Conservation (phyloP, 2,329 filamentous ascomycete genomes). For the Fusarium luffae region DNA sequence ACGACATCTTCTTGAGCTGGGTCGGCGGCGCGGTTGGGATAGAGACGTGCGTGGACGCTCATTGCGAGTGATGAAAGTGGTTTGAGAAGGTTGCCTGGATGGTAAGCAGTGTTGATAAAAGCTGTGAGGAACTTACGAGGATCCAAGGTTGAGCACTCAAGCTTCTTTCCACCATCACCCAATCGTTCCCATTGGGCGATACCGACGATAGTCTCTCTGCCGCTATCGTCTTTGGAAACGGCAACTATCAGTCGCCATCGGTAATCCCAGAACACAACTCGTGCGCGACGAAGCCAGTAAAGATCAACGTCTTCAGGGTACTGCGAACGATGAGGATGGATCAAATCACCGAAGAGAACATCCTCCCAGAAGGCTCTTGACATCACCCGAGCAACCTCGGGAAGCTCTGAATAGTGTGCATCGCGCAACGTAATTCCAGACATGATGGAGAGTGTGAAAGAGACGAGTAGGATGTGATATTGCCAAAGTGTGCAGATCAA, state of each 20-base stretch:
- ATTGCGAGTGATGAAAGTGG: conserved; percentile 30
- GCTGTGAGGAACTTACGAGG: too few relatives aligned
- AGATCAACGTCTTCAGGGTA: conserved; percentile 47
- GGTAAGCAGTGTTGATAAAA: too few relatives aligned
- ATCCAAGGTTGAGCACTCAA: conserved; percentile 26
- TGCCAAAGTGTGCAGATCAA: not conserved
- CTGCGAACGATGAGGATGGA: conserved; percentile 51
- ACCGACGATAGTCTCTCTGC: conserved; percentile 21
- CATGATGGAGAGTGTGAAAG: not conserved
- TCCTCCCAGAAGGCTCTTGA: conserved; percentile 51
- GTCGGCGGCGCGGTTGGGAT: conserved; percentile 25
- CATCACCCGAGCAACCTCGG: conserved; percentile 45
- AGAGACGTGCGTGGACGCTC: conserved; percentile 14
- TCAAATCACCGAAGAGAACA: conserved; percentile 48
- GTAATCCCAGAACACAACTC: conserved; percentile 47
- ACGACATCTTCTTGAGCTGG: conserved; percentile 27
- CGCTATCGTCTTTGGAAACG: conserved; percentile 29
- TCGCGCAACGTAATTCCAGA: conserved; percentile 26
- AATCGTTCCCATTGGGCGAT: conserved; percentile 38
- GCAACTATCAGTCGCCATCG: conserved; percentile 46
- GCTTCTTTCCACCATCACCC: conserved; percentile 26
- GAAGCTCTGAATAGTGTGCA: conserved; percentile 42
- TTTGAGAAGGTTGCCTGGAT: conserved; percentile 35
- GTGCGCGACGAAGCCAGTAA: conserved; percentile 46
- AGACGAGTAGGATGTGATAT: too few relatives aligned